Conservation (phyloP, 805 yeast species). For the Pichia californica region DNA sequence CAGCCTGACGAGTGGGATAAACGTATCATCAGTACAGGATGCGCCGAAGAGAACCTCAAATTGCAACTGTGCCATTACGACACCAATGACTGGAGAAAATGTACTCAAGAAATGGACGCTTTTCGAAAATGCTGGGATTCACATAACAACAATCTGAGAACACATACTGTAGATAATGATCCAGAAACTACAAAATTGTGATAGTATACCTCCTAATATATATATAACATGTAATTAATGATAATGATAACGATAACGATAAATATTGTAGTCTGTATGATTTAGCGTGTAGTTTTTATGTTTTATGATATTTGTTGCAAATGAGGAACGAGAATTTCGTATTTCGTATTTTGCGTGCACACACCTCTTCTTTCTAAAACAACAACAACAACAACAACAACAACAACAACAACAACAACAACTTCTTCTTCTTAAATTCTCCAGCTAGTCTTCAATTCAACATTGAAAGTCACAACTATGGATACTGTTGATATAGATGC, state of each 20-base stretch:
- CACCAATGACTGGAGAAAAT: slow-evolving; percentile 74
- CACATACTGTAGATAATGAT: slow-evolving; percentile 32
- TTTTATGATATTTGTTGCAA: too few species aligned
- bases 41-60: slow-evolving; percentile 64
- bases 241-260: too few species aligned
- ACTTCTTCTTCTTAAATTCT: background rate
- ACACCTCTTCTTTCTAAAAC: too few species aligned
- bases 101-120: slow-evolving; percentile 50
- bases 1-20: slow-evolving; percentile 71
- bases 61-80: slow-evolving; percentile 77
- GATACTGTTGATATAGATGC: slow-evolving; percentile 3
- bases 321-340: too few species aligned
- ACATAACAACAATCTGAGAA: slow-evolving; percentile 33
- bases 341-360: too few species aligned
- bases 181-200: background rate
- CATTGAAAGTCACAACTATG: background rate
- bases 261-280: too few species aligned
- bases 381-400: too few species aligned
- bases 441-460: too few species aligned
- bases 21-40: slow-evolving; percentile 70
- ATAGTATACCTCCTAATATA: background rate
- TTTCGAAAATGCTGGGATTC: slow-evolving; percentile 38
- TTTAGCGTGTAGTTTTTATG: too few species aligned
- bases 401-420: too few species aligned
- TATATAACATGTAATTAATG: background rate